Base-by-base conservation (phyloP, 2,329 filamentous ascomycete species). In the Cadophora malorum region DNA sequence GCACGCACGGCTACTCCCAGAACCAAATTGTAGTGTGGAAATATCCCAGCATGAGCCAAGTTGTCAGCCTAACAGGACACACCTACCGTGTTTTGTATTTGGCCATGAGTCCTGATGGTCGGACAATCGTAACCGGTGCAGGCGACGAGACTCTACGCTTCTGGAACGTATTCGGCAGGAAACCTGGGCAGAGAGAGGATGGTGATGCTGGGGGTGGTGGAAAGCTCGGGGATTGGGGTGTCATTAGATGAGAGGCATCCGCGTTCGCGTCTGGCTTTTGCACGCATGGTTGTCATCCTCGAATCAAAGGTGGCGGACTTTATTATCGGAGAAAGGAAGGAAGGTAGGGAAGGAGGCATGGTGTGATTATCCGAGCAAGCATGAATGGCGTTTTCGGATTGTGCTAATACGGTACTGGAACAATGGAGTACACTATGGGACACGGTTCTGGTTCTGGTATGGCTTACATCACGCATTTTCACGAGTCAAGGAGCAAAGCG, bases 21-120 rank as follows among this genome's bases (percentile, higher is more conserved):
- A 97, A 99, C 79, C 96, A 98, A 79, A 97, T 99, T 75, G 95
- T 98, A 47, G 93, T 99, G 65, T 99, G 96, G 96, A 99, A 99
- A 78, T 99, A 99, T 77, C 96, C 96, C 1, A 94, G 91, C 73
- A 98, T 99, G 96, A 93, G 93, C 60, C 96, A 98, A 79, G 94
- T 99, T 9, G 95, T 93, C 50, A 97, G 93, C 73, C 83, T 99
- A 56, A 99, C 96, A 0, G 96, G 96, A 0, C 96, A 99, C 79
- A 99, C 96, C 1, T 98, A 96, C 80, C 91, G 96, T 76, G 96
- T 99, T 14, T 84, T 99, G 3, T 99, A 98, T 79, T 85, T 99
- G 63, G 94, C 94, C 38, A 98, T 98, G 94, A 97, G 94, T 77
- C 96, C 96, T 0, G 95, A 98, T 76, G 96, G 96, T 21, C 89